A percentile compares a stretch with the other conserved stretches of the same genome.
phyloP scores from a whole-genome alignment of 2,329 filamentous ascomycete species.

The Colletotrichum sp. region DNA sequence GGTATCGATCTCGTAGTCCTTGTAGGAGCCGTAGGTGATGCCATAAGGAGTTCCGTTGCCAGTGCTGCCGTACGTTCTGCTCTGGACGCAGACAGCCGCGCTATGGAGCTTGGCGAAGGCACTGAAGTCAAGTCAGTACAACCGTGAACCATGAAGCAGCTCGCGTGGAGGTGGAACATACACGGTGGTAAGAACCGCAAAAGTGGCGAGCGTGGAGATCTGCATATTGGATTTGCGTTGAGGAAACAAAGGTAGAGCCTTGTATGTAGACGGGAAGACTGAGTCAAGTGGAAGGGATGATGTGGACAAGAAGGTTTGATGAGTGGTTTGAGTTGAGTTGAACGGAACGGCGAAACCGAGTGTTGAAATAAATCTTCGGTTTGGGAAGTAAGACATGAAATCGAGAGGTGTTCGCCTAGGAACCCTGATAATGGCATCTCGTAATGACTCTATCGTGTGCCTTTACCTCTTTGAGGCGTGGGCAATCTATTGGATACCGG shows the following conservation, averaged over 20 bases:
- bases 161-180: not conserved
- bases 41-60: slow-evolving; percentile 9
- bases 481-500: not conserved
- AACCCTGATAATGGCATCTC: not conserved
- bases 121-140: not conserved
- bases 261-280: not conserved
- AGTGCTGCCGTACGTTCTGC: not conserved
- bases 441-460: not conserved
- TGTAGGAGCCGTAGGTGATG: slow-evolving; percentile 3
- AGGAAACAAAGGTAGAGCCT: not conserved
- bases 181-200: not conserved
- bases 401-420: not conserved
- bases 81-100: not conserved
- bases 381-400: not conserved
- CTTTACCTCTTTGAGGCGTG: not conserved
- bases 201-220: not conserved
- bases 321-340: not conserved
- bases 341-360: not conserved
- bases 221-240: not conserved
- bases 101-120: slow-evolving; percentile 2
- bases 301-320: not conserved
- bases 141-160: not conserved
- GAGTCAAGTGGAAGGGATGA: not conserved
- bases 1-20: slow-evolving; percentile 5
- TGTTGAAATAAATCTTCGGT: not conserved